These are phyloP conservation scores for Annulohypoxylon truncatum DNA, from an alignment of 2,329 filamentous ascomycete genomes.

Conservation along the genomic window DNA sequence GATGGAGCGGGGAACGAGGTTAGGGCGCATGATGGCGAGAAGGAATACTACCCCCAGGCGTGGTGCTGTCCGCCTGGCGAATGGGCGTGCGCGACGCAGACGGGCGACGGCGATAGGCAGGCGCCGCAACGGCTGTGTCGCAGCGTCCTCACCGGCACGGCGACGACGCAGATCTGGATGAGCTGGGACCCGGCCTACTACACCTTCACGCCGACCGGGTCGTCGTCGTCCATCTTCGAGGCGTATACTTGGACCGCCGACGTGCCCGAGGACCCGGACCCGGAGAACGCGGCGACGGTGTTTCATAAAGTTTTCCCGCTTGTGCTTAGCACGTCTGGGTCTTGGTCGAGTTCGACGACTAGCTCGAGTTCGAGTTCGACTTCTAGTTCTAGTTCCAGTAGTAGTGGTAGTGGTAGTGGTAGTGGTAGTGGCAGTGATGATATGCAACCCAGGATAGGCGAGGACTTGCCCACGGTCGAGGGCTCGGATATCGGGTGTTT, in stretches of 20 bases:
- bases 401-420: background rate
- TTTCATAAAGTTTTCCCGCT: conserved; percentile 36
- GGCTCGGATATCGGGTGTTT: background rate
- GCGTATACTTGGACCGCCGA: conserved; percentile 26
- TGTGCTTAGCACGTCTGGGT: conserved; percentile 10
- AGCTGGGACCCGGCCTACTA: conserved; percentile 32
- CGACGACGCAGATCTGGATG: conserved; percentile 32
- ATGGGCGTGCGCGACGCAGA: conserved; percentile 32
- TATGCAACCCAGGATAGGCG: background rate
- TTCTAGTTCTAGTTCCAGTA: background rate
- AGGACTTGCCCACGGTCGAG: background rate
- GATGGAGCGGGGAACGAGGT: background rate
- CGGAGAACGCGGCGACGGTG: conserved; percentile 23
- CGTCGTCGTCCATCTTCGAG: background rate
- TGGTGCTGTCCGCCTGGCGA: conserved; percentile 38
- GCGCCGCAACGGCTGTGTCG: conserved; percentile 30
- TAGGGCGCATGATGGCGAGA: background rate
- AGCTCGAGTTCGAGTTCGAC: background rate
- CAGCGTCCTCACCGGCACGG: conserved; percentile 21
- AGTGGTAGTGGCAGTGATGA: background rate
- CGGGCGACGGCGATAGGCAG: conserved; percentile 6
- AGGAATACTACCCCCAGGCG: conserved; percentile 19
- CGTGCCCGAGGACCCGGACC: conserved; percentile 19
- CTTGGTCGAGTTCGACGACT: background rate
- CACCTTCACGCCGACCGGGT: background rate